Conservation (phyloP, 2,329 filamentous ascomycete species). For the Blastomyces gilchristii region DNA sequence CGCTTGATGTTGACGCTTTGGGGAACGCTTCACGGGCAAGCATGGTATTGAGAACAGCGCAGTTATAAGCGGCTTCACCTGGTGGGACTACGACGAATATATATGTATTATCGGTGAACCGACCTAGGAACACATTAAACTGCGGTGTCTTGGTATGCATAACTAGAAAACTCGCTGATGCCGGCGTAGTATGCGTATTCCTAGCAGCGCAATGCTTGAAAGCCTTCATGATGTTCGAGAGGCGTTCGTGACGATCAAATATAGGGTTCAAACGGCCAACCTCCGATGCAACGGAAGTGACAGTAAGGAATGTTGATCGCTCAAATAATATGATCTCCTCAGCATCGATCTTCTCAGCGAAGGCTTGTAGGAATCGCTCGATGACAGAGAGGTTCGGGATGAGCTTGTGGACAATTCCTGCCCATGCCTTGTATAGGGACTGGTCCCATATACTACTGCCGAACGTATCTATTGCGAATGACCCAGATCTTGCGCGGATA, state of each 20-base stretch:
- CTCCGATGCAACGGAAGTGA: slow-evolving; percentile 77
- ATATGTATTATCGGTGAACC: slow-evolving; percentile 96
- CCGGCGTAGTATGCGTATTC: slow-evolving; percentile 37
- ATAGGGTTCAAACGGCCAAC: slow-evolving; percentile 73
- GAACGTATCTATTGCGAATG: slow-evolving; percentile 73
- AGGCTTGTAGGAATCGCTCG: slow-evolving; percentile 69
- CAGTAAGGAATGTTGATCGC: slow-evolving; percentile 87
- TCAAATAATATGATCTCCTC: slow-evolving; percentile 93
- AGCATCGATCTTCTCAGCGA: slow-evolving; percentile 79
- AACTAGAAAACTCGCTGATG: slow-evolving; percentile 35
- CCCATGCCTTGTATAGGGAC: slow-evolving; percentile 96
- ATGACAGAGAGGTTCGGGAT: slow-evolving; percentile 90
- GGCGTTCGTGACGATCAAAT: slow-evolving; percentile 83
- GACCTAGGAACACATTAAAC: slow-evolving; percentile 90
- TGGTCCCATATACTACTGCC: slow-evolving; percentile 98
- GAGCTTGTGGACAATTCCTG: slow-evolving; percentile 91
- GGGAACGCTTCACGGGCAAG: slow-evolving; percentile 74
- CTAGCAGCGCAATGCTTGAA: slow-evolving; percentile 69
- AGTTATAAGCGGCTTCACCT: slow-evolving; percentile 83
- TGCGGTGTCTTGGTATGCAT: slow-evolving; percentile 43
- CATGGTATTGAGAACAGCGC: slow-evolving; percentile 79
- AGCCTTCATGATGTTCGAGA: slow-evolving; percentile 96
- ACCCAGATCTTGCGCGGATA: slow-evolving; percentile 63
- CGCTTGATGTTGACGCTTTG: slow-evolving; percentile 44
- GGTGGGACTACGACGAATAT: slow-evolving; percentile 85